Percentiles rank a stretch among this genome's conserved stretches.
Conservation (phyloP, 768 basidiomycete genomes). For the Collybiopsis confluens region DNA sequence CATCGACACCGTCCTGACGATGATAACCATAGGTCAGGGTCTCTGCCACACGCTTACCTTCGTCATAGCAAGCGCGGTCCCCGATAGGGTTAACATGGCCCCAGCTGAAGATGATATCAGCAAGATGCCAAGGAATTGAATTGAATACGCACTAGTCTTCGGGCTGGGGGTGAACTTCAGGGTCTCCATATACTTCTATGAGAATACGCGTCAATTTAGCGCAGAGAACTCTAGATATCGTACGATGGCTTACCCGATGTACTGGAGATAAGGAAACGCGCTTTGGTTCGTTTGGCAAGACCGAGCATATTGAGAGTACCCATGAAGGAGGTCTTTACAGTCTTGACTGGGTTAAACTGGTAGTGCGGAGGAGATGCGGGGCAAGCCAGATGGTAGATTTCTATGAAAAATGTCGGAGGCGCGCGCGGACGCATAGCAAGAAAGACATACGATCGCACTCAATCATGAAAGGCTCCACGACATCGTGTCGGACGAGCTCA, state of each 20-base stretch:
- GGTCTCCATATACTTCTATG: constrained; percentile 95
- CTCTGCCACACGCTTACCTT: constrained; percentile 98
- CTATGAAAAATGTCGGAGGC: constrained; percentile 33
- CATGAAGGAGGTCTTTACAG: constrained; percentile 97
- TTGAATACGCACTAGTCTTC: constrained; percentile 79
- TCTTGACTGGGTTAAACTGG: constrained; percentile 97
- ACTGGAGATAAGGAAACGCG: constrained; percentile 91
- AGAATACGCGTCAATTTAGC: not conserved
- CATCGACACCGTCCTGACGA: constrained; percentile 91
- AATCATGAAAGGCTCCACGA: constrained; percentile 96
- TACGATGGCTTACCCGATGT: constrained; percentile 69
- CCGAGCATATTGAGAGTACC: constrained; percentile 99
- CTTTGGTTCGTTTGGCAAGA: constrained; percentile 95
- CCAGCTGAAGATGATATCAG: constrained; percentile 56
- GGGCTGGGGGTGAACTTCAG: constrained; percentile 93
- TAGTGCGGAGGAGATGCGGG: constrained; percentile 97
- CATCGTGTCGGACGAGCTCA: constrained; percentile 95
- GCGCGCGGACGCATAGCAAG: not conserved
- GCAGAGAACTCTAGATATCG: constrained; percentile 4
- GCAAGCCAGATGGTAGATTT: constrained; percentile 98
- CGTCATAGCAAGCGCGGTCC: constrained; percentile 98
- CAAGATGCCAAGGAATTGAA: not conserved
- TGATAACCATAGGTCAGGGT: constrained; percentile 96
- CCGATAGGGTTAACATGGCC: constrained; percentile 99
- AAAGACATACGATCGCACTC: constrained; percentile 87